A percentile compares a stretch with the other conserved stretches of the same genome.
Evolutionary conservation across 139 green algal genomes (phyloP).

Genomic region (Closterium sp.): DNA sequence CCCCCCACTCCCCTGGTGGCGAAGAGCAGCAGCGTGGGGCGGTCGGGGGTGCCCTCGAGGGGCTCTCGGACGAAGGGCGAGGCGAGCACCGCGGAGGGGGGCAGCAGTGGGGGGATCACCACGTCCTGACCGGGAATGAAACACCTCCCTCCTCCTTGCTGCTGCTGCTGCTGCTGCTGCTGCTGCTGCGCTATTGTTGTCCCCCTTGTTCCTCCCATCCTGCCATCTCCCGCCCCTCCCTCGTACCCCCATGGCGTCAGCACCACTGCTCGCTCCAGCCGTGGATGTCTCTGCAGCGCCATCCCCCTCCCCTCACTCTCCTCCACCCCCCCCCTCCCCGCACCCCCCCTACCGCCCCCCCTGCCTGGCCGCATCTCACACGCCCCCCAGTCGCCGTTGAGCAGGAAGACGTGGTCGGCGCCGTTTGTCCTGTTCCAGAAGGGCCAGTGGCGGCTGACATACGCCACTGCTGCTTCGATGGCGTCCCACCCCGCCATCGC

Average conservation of each 20-base stretch:
- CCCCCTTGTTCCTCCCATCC: neutral
- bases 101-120: conserved; percentile 25
- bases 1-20: neutral
- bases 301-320: neutral
- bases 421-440: conserved; percentile 65
- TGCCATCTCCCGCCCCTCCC: neutral
- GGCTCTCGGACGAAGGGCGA: neutral
- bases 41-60: neutral
- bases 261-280: neutral
- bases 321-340: too few relatives aligned
- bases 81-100: neutral
- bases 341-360: neutral
- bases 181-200: neutral
- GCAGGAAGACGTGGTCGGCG: conserved; percentile 3
- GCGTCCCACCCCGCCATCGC: too few relatives aligned
- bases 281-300: neutral
- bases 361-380: neutral
- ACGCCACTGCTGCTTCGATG: conserved; percentile 28
- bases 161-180: neutral
- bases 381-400: conserved; percentile 3
- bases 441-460: conserved; percentile 59
- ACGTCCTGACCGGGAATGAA: conserved; percentile 51
- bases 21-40: neutral
- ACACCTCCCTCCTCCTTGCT: conserved; percentile 11
- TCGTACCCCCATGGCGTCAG: neutral